These are phyloP conservation scores for Lophium mytilinum DNA, from an alignment of 495 filamentous ascomycete genomes.

Conservation along the genomic window DNA sequence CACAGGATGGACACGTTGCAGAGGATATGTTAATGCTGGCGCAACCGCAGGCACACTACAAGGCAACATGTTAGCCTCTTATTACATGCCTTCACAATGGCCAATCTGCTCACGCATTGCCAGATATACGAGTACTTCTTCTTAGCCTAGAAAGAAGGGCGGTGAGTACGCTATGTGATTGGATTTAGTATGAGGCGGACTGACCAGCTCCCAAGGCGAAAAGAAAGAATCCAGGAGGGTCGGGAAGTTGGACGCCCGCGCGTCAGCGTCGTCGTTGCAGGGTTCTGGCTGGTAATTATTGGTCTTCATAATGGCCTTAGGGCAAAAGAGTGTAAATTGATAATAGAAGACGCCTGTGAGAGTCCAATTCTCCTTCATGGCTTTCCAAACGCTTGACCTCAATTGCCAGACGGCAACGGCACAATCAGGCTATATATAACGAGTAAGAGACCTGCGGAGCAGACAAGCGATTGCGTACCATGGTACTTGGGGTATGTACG, in stretches of 20 bases:
- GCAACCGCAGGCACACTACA: not conserved
- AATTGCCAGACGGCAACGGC: too few species aligned
- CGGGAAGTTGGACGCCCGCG: not conserved
- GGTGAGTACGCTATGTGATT: not conserved
- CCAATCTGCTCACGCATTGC: slow-evolving; percentile 7
- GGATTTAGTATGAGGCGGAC: not conserved
- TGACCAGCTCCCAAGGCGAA: not conserved
- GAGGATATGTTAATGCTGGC: not conserved
- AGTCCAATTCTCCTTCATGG: too few species aligned
- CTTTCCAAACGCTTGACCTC: too few species aligned
- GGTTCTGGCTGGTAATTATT: too few species aligned
- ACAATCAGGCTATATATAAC: too few species aligned
- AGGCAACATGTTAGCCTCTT: not conserved
- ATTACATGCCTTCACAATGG: not conserved
- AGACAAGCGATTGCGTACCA: too few species aligned
- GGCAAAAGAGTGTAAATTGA: too few species aligned
- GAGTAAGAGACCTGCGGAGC: too few species aligned
- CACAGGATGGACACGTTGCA: not conserved
- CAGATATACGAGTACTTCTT: slow-evolving; percentile 6
- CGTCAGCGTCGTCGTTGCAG: not conserved
- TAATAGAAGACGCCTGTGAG: too few species aligned
- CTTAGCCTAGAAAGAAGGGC: not conserved
- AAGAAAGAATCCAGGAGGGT: not conserved
- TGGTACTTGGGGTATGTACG: too few species aligned
- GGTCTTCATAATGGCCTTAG: too few species aligned